Percentiles rank a stretch among this genome's conserved stretches.
phyloP scores from a whole-genome alignment of 495 filamentous ascomycete species.

The Penicillium nucicola region DNA sequence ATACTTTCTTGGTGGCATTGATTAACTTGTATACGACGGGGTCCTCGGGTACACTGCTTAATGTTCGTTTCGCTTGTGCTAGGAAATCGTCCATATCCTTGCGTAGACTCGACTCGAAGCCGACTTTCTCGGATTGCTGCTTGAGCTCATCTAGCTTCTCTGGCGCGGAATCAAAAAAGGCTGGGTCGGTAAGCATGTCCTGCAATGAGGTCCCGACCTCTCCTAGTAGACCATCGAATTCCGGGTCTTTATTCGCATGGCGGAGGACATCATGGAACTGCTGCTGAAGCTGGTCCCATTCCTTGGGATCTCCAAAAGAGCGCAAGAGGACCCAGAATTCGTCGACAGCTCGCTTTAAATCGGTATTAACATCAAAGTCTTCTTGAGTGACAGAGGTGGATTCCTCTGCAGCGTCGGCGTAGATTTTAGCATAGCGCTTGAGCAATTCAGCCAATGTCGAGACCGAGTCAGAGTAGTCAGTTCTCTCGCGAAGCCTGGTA shows the following conservation, averaged over 20 bases:
- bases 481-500: slow-evolving; percentile 67
- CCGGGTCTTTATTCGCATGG: slow-evolving; percentile 72
- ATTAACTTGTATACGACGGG: slow-evolving; percentile 64
- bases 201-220: slow-evolving; percentile 71
- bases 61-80: slow-evolving; percentile 61
- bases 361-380: slow-evolving; percentile 68
- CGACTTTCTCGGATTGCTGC: slow-evolving; percentile 60
- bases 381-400: slow-evolving; percentile 60
- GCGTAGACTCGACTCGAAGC: slow-evolving; percentile 61
- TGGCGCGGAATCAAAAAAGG: slow-evolving; percentile 70
- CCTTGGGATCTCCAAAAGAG: slow-evolving; percentile 68
- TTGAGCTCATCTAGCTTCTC: slow-evolving; percentile 71
- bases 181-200: slow-evolving; percentile 81
- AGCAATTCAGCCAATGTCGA: slow-evolving; percentile 72
- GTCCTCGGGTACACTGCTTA: slow-evolving; percentile 66
- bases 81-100: slow-evolving; percentile 73
- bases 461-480: slow-evolving; percentile 82
- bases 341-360: slow-evolving; percentile 68
- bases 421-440: slow-evolving; percentile 72
- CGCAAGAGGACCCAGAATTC: slow-evolving; percentile 76
- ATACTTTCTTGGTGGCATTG: slow-evolving; percentile 59
- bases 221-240: slow-evolving; percentile 75
- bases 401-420: slow-evolving; percentile 66
- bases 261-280: slow-evolving; percentile 64
- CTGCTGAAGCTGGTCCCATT: slow-evolving; percentile 73